Conservation (phyloP, 331 rosid genomes). For the Quercus tomentella region DNA sequence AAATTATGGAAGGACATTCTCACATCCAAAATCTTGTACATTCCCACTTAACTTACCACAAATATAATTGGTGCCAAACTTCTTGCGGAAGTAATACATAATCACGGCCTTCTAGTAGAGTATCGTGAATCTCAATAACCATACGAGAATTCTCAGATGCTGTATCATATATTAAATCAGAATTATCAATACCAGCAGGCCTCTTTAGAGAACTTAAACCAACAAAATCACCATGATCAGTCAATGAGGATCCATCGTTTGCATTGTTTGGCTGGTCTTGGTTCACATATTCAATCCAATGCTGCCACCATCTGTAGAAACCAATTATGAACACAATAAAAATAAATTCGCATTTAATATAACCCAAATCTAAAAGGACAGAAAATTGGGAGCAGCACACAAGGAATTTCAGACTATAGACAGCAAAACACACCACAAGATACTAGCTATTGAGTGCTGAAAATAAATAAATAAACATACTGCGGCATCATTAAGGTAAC, state of each 20-base stretch:
- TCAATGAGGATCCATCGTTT: conserved; percentile 59
- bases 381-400: background rate
- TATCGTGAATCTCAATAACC: conserved; percentile 68
- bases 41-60: conserved; percentile 58
- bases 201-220: conserved; percentile 58
- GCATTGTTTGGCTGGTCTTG: conserved; percentile 73
- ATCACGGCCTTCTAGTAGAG: conserved; percentile 94
- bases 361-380: background rate
- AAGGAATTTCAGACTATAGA: background rate
- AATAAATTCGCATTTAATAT: background rate
- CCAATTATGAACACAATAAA: conserved; percentile 8
- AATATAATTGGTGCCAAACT: conserved; percentile 80
- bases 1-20: background rate
- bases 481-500: background rate
- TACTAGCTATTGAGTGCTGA: background rate
- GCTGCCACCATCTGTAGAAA: conserved; percentile 91
- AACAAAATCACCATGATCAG: conserved; percentile 61
- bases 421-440: background rate
- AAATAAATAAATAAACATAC: background rate
- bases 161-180: conserved; percentile 70
- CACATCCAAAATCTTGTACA: background rate
- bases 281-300: conserved; percentile 96
- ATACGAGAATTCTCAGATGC: conserved; percentile 52
- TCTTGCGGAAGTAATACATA: conserved; percentile 89
- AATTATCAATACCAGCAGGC: conserved; percentile 85